Conservation (phyloP, 441 rosid species). For the Manihot esculenta region DNA sequence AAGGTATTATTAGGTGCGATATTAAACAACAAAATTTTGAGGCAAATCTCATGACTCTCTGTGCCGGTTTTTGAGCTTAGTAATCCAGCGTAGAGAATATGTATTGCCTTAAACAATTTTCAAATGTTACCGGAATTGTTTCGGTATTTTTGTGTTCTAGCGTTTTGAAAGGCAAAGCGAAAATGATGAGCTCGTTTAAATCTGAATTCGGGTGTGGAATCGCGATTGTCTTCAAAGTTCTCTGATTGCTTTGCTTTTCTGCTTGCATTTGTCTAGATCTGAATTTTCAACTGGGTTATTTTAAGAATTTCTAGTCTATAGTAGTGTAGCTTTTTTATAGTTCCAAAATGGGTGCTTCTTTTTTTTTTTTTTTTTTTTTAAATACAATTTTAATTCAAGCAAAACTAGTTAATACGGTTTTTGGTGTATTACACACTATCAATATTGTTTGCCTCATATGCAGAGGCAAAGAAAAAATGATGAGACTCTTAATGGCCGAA, state of each 20-base stretch:
- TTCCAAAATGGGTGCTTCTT: too few relatives aligned
- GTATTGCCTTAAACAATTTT: constrained; percentile 14
- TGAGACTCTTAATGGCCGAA: too few relatives aligned
- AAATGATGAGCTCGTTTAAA: constrained; percentile 33
- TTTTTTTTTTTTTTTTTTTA: too few relatives aligned
- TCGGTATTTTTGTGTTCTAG: background rate
- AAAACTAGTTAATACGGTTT: too few relatives aligned
- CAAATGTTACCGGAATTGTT: background rate
- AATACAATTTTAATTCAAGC: too few relatives aligned
- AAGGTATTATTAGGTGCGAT: constrained; percentile 37
- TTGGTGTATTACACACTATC: too few relatives aligned
- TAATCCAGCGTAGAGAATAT: background rate
- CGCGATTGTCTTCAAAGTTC: constrained; percentile 42
- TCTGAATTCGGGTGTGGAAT: constrained; percentile 33
- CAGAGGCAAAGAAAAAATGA: too few relatives aligned
- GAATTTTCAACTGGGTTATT: too few relatives aligned
- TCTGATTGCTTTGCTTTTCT: constrained; percentile 36
- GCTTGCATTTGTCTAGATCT: background rate
- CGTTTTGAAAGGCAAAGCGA: constrained; percentile 13
- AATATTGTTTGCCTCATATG: too few relatives aligned
- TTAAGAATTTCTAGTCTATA: too few relatives aligned
- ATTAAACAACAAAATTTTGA: constrained; percentile 8
- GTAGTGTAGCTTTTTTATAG: too few relatives aligned
- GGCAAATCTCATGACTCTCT: constrained; percentile 3
- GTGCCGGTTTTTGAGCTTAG: constrained; percentile 4